A percentile compares a stretch with the other conserved stretches of the same genome.
phyloP scores from a whole-genome alignment of 2,329 filamentous ascomycete genomes.

The Colletotrichum sp. region DNA sequence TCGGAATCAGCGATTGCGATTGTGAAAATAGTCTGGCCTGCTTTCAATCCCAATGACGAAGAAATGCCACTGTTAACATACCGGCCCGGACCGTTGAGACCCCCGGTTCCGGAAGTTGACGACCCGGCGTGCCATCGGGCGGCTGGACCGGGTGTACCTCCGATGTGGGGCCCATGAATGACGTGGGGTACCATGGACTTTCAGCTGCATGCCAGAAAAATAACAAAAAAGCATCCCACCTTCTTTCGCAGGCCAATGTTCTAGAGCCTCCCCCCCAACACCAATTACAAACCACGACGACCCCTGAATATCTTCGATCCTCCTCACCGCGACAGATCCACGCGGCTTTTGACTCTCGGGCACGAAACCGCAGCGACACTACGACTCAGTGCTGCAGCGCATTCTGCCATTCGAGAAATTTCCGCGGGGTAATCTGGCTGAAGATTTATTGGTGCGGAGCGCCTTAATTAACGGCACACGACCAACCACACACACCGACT shows the following conservation, averaged over 20 bases:
- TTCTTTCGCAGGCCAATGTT: neutral
- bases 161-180: neutral
- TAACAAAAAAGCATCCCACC: constrained; percentile 15
- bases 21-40: neutral
- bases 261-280: neutral
- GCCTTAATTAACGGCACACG: neutral
- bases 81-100: constrained; percentile 7
- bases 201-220: constrained; percentile 3
- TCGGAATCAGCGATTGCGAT: neutral
- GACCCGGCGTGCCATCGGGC: neutral
- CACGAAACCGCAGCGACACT: neutral
- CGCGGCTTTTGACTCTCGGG: neutral
- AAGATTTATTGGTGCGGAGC: neutral
- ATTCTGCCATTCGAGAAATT: neutral
- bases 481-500: constrained; percentile 10
- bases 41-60: neutral
- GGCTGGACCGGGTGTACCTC: neutral
- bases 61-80: neutral
- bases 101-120: constrained; percentile 2
- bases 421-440: neutral
- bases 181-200: constrained; percentile 11
- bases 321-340: neutral
- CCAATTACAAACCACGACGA: neutral
- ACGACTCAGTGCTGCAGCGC: neutral
- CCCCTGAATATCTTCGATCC: constrained; percentile 12